phyloP scores from a whole-genome alignment of 306 rosid species.

The Canavalia ensiformis region DNA sequence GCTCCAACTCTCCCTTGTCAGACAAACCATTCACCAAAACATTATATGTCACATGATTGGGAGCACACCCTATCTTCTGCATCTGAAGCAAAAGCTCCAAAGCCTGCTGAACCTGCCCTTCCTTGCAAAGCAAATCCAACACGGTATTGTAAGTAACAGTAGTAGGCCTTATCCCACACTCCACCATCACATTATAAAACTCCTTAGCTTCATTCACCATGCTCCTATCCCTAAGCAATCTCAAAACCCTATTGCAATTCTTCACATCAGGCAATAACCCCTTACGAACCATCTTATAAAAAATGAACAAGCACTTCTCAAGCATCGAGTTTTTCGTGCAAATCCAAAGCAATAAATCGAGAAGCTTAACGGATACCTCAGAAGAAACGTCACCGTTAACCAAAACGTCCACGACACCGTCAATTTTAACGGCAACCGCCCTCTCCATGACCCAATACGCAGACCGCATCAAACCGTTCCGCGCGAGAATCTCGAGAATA shows the following conservation, averaged over 20 bases:
- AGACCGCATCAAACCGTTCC: conserved; percentile 56
- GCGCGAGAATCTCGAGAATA: conserved; percentile 74
- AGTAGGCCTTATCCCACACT: conserved; percentile 66
- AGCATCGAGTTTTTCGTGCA: conserved; percentile 61
- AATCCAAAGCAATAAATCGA: conserved; percentile 67
- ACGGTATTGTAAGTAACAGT: conserved; percentile 71
- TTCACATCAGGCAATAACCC: conserved; percentile 74
- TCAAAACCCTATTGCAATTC: conserved; percentile 84
- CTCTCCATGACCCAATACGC: conserved; percentile 75
- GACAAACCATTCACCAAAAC: conserved; percentile 76
- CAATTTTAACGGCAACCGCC: conserved; percentile 49
- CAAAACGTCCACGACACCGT: conserved; percentile 56
- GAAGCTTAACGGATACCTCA: conserved; percentile 60
- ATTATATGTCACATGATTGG: conserved; percentile 67
- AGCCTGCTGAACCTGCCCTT: conserved; percentile 69
- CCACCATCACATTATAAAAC: conserved; percentile 67
- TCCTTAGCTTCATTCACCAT: conserved; percentile 54
- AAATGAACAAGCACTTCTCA: conserved; percentile 62
- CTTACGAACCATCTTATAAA: conserved; percentile 63
- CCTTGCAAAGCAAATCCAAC: conserved; percentile 75
- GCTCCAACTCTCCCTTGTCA: conserved; percentile 62
- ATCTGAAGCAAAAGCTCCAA: conserved; percentile 61
- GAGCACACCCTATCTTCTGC: conserved; percentile 63
- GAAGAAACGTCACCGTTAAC: conserved; percentile 44
- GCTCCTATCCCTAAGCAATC: conserved; percentile 61